Evolutionary conservation across 2,329 filamentous ascomycete species (phyloP).

Genomic region (Dendrostoma leiphaemia): DNA sequence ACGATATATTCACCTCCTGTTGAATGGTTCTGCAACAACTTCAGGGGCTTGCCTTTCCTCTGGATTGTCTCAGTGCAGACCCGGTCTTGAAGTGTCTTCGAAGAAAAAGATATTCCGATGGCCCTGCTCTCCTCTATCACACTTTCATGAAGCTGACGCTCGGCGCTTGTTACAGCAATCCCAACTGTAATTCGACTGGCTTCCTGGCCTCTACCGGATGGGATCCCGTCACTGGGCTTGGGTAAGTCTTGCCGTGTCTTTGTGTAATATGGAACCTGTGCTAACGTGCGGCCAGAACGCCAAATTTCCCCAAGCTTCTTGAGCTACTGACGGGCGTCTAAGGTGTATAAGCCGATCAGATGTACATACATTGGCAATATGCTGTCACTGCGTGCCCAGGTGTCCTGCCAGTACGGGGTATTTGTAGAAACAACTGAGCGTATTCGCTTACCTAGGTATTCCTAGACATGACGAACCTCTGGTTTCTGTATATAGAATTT

Average conservation of each 20-base stretch:
- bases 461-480: too few relatives aligned
- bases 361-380: neutral
- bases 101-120: too few relatives aligned
- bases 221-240: slow-evolving; percentile 27
- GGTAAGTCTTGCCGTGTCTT: slow-evolving; percentile 2
- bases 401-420: neutral
- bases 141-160: too few relatives aligned
- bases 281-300: neutral
- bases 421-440: neutral
- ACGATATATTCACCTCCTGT: too few relatives aligned
- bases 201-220: slow-evolving; percentile 29
- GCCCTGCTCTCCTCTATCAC: too few relatives aligned
- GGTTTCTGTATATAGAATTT: too few relatives aligned
- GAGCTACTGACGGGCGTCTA: neutral
- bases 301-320: slow-evolving; percentile 8
- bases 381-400: neutral
- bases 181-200: slow-evolving; percentile 29
- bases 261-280: neutral
- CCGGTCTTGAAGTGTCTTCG: too few relatives aligned
- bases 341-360: neutral
- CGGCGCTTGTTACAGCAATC: too few relatives aligned
- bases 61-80: too few relatives aligned
- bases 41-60: too few relatives aligned
- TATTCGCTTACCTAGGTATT: neutral
- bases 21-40: too few relatives aligned